These are phyloP conservation scores for Solanum dulcamara DNA, from an alignment of 257 asterid species.

Conservation along the genomic window DNA sequence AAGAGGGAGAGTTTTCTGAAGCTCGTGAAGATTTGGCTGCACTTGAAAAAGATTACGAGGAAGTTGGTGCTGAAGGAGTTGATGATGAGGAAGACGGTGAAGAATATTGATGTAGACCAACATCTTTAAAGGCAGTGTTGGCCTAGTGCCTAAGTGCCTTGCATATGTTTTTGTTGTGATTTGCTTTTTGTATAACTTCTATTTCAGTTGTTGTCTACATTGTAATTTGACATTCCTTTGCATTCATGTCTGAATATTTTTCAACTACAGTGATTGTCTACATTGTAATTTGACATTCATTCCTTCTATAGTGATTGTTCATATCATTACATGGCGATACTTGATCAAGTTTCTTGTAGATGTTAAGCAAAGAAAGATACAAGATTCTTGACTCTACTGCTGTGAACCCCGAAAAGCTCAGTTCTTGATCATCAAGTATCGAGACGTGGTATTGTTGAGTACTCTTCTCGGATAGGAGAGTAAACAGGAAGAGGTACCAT, in stretches of 20 bases:
- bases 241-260: not conserved
- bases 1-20: constrained; percentile 88
- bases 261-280: not conserved
- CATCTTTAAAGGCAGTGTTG: not conserved
- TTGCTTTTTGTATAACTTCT: not conserved
- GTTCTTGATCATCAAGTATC: not conserved
- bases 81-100: constrained; percentile 73
- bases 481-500: not conserved
- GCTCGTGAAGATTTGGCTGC: constrained; percentile 94
- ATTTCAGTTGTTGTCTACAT: not conserved
- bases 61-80: constrained; percentile 82
- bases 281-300: not conserved
- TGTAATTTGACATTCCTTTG: not conserved
- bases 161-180: not conserved
- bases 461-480: not conserved
- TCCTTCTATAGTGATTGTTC: not conserved
- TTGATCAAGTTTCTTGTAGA: not conserved
- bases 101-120: constrained; percentile 29
- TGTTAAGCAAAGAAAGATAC: not conserved
- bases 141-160: not conserved
- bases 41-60: constrained; percentile 76
- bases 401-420: not conserved
- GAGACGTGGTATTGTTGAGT: not conserved
- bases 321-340: not conserved
- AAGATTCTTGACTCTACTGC: not conserved